phyloP scores from a whole-genome alignment of 2,329 filamentous ascomycete species.

The Colletotrichum echinochloae region DNA sequence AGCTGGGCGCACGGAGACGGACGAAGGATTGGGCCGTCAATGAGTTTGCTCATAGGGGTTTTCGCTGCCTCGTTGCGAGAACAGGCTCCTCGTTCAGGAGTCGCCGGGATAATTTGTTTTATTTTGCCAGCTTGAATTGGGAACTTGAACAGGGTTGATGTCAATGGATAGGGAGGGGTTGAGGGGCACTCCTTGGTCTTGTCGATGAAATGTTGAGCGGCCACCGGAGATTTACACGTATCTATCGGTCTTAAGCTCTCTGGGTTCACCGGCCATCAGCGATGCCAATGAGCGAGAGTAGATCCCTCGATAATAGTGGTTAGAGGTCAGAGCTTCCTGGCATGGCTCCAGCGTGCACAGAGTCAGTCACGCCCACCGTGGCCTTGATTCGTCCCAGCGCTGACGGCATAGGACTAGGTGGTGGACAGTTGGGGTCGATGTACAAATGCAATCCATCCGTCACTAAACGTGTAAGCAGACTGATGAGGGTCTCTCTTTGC shows the following conservation, averaged over 20 bases:
- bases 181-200: conserved; percentile 33
- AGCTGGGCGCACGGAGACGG: conserved; percentile 15
- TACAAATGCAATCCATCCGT: conserved; percentile 19
- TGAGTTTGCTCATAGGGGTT: conserved; percentile 28
- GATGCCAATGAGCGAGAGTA: conserved; percentile 4
- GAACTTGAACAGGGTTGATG: conserved; percentile 40
- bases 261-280: conserved; percentile 12
- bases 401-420: conserved; percentile 30
- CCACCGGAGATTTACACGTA: conserved; percentile 34
- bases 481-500: not conserved
- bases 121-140: not conserved
- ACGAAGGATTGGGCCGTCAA: not conserved
- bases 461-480: conserved; percentile 18
- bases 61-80: conserved; percentile 13
- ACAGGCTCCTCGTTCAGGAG: conserved; percentile 3
- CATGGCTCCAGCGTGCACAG: conserved; percentile 36
- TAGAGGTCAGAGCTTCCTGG: conserved; percentile 32
- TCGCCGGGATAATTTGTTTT: conserved; percentile 18
- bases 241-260: conserved; percentile 37
- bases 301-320: not conserved
- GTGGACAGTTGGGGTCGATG: conserved; percentile 17
- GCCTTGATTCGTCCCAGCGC: conserved; percentile 34
- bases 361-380: conserved; percentile 29
- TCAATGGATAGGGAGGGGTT: conserved; percentile 37
- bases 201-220: conserved; percentile 36